Conservation (phyloP, 768 basidiomycete species). For the Lentinula aciculospora region DNA sequence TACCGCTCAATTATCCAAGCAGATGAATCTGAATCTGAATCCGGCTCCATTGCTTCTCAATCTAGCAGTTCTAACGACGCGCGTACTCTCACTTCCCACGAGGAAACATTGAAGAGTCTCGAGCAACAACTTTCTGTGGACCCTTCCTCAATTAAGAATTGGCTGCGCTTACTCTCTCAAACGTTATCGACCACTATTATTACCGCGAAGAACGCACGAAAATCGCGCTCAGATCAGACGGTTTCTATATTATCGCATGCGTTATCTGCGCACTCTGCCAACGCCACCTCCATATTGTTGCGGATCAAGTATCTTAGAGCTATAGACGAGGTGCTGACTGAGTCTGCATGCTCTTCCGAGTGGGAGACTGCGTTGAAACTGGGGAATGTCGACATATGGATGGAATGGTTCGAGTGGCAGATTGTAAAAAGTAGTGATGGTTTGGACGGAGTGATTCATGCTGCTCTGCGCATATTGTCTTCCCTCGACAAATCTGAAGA, state of each 20-base stretch:
- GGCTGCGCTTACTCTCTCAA: constrained; percentile 61
- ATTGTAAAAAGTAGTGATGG: constrained; percentile 43
- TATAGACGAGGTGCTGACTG: constrained; percentile 69
- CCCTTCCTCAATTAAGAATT: constrained; percentile 48
- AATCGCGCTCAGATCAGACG: constrained; percentile 66
- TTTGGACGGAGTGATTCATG: constrained; percentile 47
- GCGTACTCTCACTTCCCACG: constrained; percentile 42
- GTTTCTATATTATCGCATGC: constrained; percentile 65
- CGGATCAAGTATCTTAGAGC: constrained; percentile 63
- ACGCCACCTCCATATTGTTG: constrained; percentile 42
- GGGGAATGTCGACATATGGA: constrained; percentile 55
- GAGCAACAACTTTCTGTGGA: constrained; percentile 48
- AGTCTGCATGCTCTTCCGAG: constrained; percentile 46
- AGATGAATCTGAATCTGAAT: constrained; percentile 26
- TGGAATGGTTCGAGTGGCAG: constrained; percentile 80
- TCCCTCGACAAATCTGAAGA: constrained; percentile 34
- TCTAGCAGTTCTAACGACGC: constrained; percentile 33
- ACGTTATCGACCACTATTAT: constrained; percentile 58
- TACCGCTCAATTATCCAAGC: constrained; percentile 45
- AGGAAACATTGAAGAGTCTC: constrained; percentile 51
- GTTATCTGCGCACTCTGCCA: constrained; percentile 46
- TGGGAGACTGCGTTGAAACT: constrained; percentile 65
- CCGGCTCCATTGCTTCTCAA: constrained; percentile 21
- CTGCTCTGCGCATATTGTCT: constrained; percentile 40
- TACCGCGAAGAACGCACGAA: constrained; percentile 61